phyloP scores from a whole-genome alignment of 192 early-diverging fungal genomes.

The Chytriomyces confervae region DNA sequence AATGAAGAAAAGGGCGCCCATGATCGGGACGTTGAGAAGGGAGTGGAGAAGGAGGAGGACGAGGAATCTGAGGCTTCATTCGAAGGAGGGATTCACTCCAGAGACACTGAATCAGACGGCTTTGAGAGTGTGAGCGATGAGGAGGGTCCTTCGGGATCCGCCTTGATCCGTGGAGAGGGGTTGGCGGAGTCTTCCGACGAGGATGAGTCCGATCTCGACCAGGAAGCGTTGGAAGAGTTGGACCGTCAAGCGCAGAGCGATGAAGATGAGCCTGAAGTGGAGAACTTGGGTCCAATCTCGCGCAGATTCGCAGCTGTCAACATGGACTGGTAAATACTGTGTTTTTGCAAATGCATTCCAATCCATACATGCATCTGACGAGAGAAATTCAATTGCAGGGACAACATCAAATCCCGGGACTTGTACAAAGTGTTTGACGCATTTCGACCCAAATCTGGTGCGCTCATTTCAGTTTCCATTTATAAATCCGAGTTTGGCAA shows the following conservation, averaged over 20 bases:
- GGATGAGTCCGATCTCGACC: constrained; percentile 55
- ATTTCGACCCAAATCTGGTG: constrained; percentile 74
- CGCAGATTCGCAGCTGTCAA: constrained; percentile 85
- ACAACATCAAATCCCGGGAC: constrained; percentile 66
- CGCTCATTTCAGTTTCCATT: constrained; percentile 77
- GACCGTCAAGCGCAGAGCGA: constrained; percentile 49
- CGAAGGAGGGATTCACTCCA: neutral
- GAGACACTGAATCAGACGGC: constrained; percentile 25
- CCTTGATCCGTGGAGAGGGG: constrained; percentile 84
- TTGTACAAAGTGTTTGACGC: constrained; percentile 83
- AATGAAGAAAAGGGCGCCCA: constrained; percentile 38
- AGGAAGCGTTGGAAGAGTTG: constrained; percentile 50
- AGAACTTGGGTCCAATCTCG: constrained; percentile 40
- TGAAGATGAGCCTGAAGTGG: constrained; percentile 38
- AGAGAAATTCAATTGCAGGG: neutral
- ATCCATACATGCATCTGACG: neutral
- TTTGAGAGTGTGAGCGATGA: constrained; percentile 49
- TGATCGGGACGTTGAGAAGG: constrained; percentile 45
- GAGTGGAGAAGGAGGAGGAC: constrained; percentile 40
- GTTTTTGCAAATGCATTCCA: neutral
- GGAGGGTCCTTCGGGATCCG: constrained; percentile 53
- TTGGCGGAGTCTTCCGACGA: constrained; percentile 68
- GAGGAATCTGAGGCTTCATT: neutral
- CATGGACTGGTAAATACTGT: constrained; percentile 85
- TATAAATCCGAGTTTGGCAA: constrained; percentile 92